Evolutionary conservation across 139 green algal species (phyloP).

Genomic region (Tetraselmis chui): DNA sequence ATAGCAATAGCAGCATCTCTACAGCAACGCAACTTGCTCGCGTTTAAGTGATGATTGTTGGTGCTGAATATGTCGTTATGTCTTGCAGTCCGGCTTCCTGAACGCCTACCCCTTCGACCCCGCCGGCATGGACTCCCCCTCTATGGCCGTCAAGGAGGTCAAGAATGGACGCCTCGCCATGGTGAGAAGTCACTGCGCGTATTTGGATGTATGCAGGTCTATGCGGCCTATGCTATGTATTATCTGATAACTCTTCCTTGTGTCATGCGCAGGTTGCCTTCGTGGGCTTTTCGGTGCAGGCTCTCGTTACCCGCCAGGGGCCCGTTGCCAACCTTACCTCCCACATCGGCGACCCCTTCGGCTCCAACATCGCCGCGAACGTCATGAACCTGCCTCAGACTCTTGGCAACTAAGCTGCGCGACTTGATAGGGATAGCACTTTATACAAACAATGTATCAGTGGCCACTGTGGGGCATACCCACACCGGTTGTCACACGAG

Average conservation of each 20-base stretch:
- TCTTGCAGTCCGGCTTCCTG: slow-evolving; percentile 23
- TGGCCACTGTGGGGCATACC: no score
- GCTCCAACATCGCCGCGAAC: slow-evolving; percentile 63
- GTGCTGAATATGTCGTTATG: no score
- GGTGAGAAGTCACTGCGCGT: no score
- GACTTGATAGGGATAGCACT: not conserved
- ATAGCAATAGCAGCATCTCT: not conserved
- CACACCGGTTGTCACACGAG: no score
- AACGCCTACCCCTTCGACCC: slow-evolving; percentile 34
- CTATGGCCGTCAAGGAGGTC: slow-evolving; percentile 38
- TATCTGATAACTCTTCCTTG: no score
- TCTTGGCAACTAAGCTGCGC: not conserved
- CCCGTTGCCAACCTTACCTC: slow-evolving; percentile 51
- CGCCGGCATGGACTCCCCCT: slow-evolving; percentile 31
- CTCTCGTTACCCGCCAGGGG: slow-evolving; percentile 49
- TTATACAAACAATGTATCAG: not conserved
- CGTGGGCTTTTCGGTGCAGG: slow-evolving; percentile 66
- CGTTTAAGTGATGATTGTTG: not conserved
- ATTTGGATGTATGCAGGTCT: no score
- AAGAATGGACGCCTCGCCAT: slow-evolving; percentile 57
- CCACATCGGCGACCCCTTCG: slow-evolving; percentile 59
- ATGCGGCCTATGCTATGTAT: no score
- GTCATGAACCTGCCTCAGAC: slow-evolving; percentile 42
- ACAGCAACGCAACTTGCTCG: not conserved
- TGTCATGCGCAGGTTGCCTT: slow-evolving; percentile 66